Conservation (phyloP, 139 green algal species). For the Tetraselmis chui region DNA sequence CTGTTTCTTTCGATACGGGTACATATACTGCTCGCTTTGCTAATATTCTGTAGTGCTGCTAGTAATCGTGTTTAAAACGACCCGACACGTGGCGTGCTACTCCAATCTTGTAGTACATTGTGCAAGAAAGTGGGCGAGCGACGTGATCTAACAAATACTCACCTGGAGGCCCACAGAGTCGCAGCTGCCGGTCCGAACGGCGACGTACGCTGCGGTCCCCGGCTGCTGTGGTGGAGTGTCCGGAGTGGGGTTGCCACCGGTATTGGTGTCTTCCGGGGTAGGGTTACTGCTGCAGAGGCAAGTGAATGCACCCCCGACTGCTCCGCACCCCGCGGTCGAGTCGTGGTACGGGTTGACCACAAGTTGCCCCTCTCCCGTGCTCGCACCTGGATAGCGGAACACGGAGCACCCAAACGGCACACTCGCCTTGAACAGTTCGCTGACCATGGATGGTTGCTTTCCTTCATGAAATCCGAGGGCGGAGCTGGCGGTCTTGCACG, state of each 20-base stretch:
- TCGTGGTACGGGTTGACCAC: not conserved
- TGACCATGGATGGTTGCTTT: not conserved
- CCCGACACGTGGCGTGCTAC: too few relatives aligned
- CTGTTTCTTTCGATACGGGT: too few relatives aligned
- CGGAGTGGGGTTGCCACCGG: not conserved
- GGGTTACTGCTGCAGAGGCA: not conserved
- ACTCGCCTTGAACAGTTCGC: not conserved
- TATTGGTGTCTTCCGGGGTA: not conserved
- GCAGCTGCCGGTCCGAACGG: not conserved
- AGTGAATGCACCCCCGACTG: not conserved
- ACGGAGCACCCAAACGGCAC: not conserved
- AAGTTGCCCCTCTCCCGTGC: not conserved
- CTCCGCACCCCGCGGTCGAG: not conserved
- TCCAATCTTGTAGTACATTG: not conserved
- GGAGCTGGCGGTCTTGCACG: not conserved
- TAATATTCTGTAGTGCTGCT: not conserved
- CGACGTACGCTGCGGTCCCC: not conserved
- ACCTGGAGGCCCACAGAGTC: not conserved
- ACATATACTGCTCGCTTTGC: too few relatives aligned
- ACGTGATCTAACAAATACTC: not conserved
- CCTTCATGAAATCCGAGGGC: not conserved
- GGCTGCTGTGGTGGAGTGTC: not conserved
- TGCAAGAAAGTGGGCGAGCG: not conserved
- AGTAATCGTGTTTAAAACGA: not conserved
- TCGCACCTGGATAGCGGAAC: not conserved